Base-by-base conservation (phyloP, 2,329 filamentous ascomycete species). In the Aspergillus sp. region DNA sequence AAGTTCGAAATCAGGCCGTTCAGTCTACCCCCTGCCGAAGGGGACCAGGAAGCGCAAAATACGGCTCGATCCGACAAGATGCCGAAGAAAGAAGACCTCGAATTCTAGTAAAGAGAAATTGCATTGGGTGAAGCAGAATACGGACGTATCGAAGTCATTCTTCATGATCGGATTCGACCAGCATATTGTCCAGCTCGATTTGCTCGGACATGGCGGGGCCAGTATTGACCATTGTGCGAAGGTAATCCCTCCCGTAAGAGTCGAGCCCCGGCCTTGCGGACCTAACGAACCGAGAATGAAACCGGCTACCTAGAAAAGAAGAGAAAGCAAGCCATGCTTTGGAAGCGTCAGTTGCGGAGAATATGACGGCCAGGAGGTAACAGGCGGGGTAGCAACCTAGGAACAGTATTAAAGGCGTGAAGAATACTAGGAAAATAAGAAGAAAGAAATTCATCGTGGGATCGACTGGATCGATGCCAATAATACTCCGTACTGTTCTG, bases 1-100 rank as follows among this genome's bases (percentile, higher is more conserved):
- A 93, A 91, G 51, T 86, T 99, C 64, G 84, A 91, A 39, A 91
- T 99, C 62, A 90, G 88, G 66, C 91, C 92, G 0, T 97, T 92
- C 74, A 95, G 89, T 71, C 79, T 99, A 43, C 95, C 95, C 24
- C 95, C 95, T 0, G 80, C 93, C 41, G 90, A 92, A 54, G 91
- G 89, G 2, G 91, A 92, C 63, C 83, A 77, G 43, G 84, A 85
- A 66, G 85, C 81, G 13, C 84, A 86, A 68, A 79, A 81, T 57
- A 78, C 76, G 12, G 74, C 75, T 56, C 73, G 67, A 42, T 60
- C 69, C 60, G 69, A 69, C 49, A 75, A 74, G 60, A 83, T 82
- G 62, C 80, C 82, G 3, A 82, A 81, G 51, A 91, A 90, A 66
- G 80, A 81, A 56, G 86, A 89, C 63, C 83, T 96, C 49, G 90